Evolutionary conservation across 78 protist genomes (phyloP).

Genomic region (Polysphondylium violaceum): DNA sequence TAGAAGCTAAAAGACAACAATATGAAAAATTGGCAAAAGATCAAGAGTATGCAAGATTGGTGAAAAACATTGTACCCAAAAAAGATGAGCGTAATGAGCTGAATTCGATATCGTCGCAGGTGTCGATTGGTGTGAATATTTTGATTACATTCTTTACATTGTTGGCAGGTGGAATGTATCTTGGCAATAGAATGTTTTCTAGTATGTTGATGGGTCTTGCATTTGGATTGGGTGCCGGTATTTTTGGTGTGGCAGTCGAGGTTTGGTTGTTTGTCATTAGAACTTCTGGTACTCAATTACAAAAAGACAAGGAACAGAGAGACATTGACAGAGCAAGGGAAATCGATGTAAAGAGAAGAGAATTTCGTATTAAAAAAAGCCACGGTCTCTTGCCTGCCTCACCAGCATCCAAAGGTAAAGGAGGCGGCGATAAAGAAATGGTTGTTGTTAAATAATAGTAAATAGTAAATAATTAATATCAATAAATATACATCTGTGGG

Average conservation of each 20-base stretch:
- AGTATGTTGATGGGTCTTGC: slow-evolving; percentile 26
- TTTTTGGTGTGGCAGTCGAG: slow-evolving; percentile 63
- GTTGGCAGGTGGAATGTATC: slow-evolving; percentile 52
- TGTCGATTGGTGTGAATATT: slow-evolving; percentile 57
- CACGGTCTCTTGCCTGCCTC: too few species aligned
- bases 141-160: slow-evolving; percentile 59
- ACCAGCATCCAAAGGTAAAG: too few species aligned
- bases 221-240: slow-evolving; percentile 27
- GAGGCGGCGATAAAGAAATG: too few species aligned
- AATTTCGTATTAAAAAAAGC: slow-evolving; percentile 28
- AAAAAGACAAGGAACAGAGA: slow-evolving; percentile 13
- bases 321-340: neutral
- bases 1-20: slow-evolving; percentile 40
- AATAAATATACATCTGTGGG: too few species aligned
- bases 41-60: slow-evolving; percentile 34
- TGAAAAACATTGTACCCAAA: slow-evolving; percentile 23
- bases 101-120: slow-evolving; percentile 15
- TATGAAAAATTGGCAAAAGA: slow-evolving; percentile 11
- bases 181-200: slow-evolving; percentile 35
- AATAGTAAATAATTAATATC: too few species aligned
- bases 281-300: slow-evolving; percentile 4
- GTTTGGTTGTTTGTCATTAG: slow-evolving; percentile 49
- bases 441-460: too few species aligned
- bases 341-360: slow-evolving; percentile 14
- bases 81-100: slow-evolving; percentile 40